Percentiles rank a stretch among this genome's conserved stretches.
phyloP scores from a whole-genome alignment of 2,329 filamentous ascomycete genomes.

The Phaeosphaeriaceae sp. region DNA sequence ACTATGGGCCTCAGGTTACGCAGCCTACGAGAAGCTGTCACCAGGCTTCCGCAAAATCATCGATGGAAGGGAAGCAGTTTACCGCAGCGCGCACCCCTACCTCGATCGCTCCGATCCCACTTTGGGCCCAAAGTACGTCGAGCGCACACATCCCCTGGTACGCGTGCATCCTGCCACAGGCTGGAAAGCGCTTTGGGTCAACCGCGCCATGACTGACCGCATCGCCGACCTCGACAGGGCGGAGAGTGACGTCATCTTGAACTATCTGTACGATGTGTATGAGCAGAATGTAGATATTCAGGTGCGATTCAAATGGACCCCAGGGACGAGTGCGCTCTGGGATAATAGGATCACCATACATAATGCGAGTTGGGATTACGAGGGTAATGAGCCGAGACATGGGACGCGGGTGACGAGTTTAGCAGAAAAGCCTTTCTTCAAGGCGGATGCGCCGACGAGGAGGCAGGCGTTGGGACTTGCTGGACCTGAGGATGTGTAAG shows the following conservation, averaged over 20 bases:
- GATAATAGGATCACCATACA: constrained; percentile 79
- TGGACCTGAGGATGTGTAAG: constrained; percentile 63
- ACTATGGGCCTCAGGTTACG: constrained; percentile 73
- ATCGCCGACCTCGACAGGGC: constrained; percentile 74
- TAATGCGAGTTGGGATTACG: constrained; percentile 78
- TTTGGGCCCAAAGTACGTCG: constrained; percentile 70
- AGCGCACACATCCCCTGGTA: constrained; percentile 73
- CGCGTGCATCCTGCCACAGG: constrained; percentile 76
- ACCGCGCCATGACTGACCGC: constrained; percentile 71
- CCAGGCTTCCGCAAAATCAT: constrained; percentile 75
- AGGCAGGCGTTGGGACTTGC: constrained; percentile 72
- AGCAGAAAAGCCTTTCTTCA: constrained; percentile 75
- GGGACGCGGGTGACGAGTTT: constrained; percentile 75
- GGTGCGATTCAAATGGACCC: constrained; percentile 75
- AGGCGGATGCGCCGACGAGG: constrained; percentile 69
- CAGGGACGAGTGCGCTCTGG: constrained; percentile 72
- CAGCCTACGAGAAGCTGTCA: constrained; percentile 76
- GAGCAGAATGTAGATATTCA: constrained; percentile 76
- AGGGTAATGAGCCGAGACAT: constrained; percentile 71
- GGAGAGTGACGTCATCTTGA: constrained; percentile 73
- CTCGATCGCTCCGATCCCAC: constrained; percentile 69
- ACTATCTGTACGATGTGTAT: constrained; percentile 73
- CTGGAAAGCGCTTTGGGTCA: constrained; percentile 78
- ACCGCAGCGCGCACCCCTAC: constrained; percentile 71
- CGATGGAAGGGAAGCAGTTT: constrained; percentile 71